Base-by-base conservation (phyloP, 148 eudicot species). In the Persicaria maculosa region DNA sequence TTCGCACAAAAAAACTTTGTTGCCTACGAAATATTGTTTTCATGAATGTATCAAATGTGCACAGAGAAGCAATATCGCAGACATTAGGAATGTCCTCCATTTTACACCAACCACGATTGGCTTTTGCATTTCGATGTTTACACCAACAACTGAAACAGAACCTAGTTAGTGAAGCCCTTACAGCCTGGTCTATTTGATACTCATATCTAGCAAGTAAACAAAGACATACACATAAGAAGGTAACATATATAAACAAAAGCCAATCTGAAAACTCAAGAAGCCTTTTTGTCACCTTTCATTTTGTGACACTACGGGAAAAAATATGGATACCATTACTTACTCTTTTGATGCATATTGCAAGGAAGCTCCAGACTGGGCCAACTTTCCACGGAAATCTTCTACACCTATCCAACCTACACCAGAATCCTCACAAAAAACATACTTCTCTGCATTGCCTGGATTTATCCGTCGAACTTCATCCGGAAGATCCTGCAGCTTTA, bases 351-450 rank as follows among this genome's bases (percentile, higher is more conserved):
- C 77, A 79, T 82, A 74, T 74, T 81, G 83, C 79, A 62, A 54
- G 47, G 97, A 87, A 74, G 89, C 93, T 82, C 97, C 97, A 72
- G 88, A 90, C 54, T 89, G 88, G 64, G 77, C 77, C 79, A 95
- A 77, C 96, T 88, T 86, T 48, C 80, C 72, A 78, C 78, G 83
- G 81, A 95, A 87, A 74, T 84, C 86, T 75, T 89, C 97, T 43
- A 82, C 76, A 76, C 91, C 96, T 79, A 85, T 70, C 77, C 85
- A 77, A 68, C 71, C 77, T 67, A 57, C 45, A 44, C 81, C 80
- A 68, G 75, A 83, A 69, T 77, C 90, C 72, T 85, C 88, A 45
- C 50, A 71, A 53, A 95, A 90, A 78, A 72, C 70, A 84, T 85
- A 80, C 73, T 76, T 80, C 68, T 83, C 87, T 78, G 97, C 89